These are phyloP conservation scores for Cardamine occulta DNA, from an alignment of 345 rosid genomes.

Conservation along the genomic window DNA sequence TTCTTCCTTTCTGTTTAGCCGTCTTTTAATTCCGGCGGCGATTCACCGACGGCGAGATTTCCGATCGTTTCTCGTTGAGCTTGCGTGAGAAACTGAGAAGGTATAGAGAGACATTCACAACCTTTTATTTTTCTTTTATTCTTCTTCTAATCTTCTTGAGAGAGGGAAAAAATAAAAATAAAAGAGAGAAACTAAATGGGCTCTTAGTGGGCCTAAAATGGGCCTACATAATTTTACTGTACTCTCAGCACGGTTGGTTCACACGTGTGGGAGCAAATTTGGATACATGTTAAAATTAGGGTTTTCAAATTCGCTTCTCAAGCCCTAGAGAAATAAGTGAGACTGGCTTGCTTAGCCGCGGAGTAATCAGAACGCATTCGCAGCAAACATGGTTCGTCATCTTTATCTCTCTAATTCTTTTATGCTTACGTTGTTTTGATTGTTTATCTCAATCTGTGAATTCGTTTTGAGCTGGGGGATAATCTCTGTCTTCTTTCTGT, in stretches of 20 bases:
- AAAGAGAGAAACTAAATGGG: constrained; percentile 1
- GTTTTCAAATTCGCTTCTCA: neutral
- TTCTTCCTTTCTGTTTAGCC: neutral
- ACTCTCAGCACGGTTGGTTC: neutral
- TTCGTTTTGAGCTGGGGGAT: neutral
- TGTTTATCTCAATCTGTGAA: neutral
- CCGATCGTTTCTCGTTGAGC: constrained; percentile 29
- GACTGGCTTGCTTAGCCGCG: constrained; percentile 26
- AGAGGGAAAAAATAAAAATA: constrained; percentile 17
- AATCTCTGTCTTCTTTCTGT: neutral
- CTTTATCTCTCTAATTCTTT: neutral
- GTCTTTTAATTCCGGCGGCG: neutral
- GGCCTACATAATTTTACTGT: neutral
- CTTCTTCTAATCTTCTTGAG: constrained; percentile 18
- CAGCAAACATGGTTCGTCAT: constrained; percentile 34
- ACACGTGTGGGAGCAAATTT: constrained; percentile 8
- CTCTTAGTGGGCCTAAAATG: constrained; percentile 6
- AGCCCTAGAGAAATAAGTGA: neutral
- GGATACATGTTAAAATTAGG: constrained; percentile 8
- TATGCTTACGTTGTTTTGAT: neutral
- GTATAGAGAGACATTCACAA: constrained; percentile 29
- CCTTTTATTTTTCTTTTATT: constrained; percentile 26
- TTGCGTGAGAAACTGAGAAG: constrained; percentile 41
- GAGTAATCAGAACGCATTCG: constrained; percentile 8
- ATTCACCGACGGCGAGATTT: constrained; percentile 35